These are phyloP conservation scores for thale cress (Arabidopsis thaliana) DNA, from an alignment of 345 rosid genomes.

Conservation along the genomic window DNA sequence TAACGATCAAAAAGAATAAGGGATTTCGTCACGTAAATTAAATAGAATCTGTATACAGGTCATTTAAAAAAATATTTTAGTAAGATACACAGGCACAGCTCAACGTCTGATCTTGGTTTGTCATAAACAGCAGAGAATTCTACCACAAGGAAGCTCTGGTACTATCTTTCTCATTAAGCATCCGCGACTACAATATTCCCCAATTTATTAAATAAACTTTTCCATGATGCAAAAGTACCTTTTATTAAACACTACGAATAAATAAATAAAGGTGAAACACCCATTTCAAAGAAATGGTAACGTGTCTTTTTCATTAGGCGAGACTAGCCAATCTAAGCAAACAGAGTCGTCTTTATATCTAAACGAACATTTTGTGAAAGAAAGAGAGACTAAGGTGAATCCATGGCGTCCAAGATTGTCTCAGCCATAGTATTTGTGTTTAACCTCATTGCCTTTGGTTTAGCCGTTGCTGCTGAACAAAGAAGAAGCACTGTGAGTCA, in stretches of 20 bases:
- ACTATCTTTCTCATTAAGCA: conserved; percentile 25
- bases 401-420: conserved; percentile 87
- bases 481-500: conserved; percentile 90
- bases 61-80: not conserved
- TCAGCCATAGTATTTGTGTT: conserved; percentile 66
- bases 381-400: conserved; percentile 17
- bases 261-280: conserved; percentile 45
- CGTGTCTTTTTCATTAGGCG: conserved; percentile 50
- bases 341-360: conserved; percentile 36
- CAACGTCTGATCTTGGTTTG: not conserved
- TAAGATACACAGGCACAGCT: not conserved
- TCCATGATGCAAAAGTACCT: not conserved
- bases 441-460: conserved; percentile 87
- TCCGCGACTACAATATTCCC: conserved; percentile 12
- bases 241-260: not conserved
- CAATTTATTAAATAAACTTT: conserved; percentile 1
- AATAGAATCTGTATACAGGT: not conserved
- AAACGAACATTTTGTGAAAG: conserved; percentile 32
- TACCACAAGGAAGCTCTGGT: conserved; percentile 25
- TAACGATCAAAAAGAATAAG: conserved; percentile 13
- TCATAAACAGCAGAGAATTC: conserved; percentile 17
- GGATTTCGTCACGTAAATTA: conserved; percentile 13
- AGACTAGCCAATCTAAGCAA: conserved; percentile 38
- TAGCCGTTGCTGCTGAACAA: conserved; percentile 98
- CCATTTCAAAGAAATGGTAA: conserved; percentile 47